Evolutionary conservation across 352 stramenopile species (phyloP), one percentile per base, ranked within the genome.

Genomic region (Globisporangium iwayamae): DNA sequence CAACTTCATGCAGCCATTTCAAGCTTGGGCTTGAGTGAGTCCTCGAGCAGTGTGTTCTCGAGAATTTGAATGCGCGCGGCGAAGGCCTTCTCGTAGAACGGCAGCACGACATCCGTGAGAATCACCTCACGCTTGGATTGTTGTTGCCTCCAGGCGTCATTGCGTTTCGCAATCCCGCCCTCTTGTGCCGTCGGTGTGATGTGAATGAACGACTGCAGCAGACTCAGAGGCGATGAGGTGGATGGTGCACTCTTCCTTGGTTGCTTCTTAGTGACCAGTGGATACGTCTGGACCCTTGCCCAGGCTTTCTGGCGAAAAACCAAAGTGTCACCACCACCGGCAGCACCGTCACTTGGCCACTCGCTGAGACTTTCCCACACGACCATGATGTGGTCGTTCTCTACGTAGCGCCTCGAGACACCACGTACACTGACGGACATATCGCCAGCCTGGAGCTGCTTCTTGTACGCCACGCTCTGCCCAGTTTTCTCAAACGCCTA

Each of bases 41-140:
- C 20, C 4, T 71, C 60, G 2, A 71, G 10, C 30, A 68, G n/a
- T 20, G 38, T n/a, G 47, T 71, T 71, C 56, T 71, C 66, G 10
- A 71, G 16, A 14, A 52, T 46, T 50, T 71, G 66, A 6, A 63
- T 56, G n/a, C 51, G 41, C 16, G 28, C 22, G 18, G 38, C 14
- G 10, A 71, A 60, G n/a, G 64, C 28, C 2, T 66, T 10, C 36
- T 36, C 7, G 20, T 68, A 52, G 9, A 62, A 43, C 20, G 66
- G 66, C 39, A 68, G 25, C 9, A 68, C 61, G 14, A 55, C 43
- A 46, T 65, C 39, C 43, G 51, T 53, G 28, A 66, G 60, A 8
- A 66, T 52, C 22, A 47, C 47, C 3, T 58, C n/a, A 20, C 57
- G 59, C 20, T 58, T 32, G 4, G 59, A 28, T 22, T 64, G 59